These are phyloP conservation scores for Zizania palustris DNA, from an alignment of 202 grass and related monocot genomes.

Conservation along the genomic window DNA sequence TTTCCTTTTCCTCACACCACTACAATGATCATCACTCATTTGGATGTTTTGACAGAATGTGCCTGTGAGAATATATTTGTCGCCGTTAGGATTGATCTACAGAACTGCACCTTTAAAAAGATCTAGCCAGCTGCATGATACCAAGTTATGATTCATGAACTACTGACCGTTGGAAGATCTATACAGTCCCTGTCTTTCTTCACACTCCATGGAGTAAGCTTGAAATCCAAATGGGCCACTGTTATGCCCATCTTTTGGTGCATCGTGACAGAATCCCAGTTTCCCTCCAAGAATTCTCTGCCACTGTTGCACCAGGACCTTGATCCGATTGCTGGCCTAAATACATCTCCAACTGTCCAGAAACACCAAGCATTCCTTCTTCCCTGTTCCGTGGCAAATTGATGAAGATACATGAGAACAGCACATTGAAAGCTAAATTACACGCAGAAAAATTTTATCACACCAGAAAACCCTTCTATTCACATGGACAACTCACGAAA, in stretches of 20 bases:
- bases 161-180: slow-evolving; percentile 57
- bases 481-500: slow-evolving; percentile 37
- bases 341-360: slow-evolving; percentile 46
- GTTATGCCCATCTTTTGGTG: slow-evolving; percentile 61
- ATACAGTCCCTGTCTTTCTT: slow-evolving; percentile 48
- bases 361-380: slow-evolving; percentile 36
- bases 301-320: slow-evolving; percentile 39
- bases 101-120: slow-evolving; percentile 16
- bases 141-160: background rate
- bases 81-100: slow-evolving; percentile 28
- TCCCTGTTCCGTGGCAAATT: slow-evolving; percentile 39
- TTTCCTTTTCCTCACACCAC: slow-evolving; percentile 64
- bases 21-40: slow-evolving; percentile 55
- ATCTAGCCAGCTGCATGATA: background rate
- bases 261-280: slow-evolving; percentile 60
- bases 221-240: slow-evolving; percentile 53
- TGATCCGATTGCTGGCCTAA: slow-evolving; percentile 59
- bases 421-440: slow-evolving; percentile 6
- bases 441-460: slow-evolving; percentile 19
- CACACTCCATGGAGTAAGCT: slow-evolving; percentile 52
- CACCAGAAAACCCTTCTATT: slow-evolving; percentile 8
- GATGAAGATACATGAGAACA: slow-evolving; percentile 33
- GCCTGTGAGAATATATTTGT: slow-evolving; percentile 11
- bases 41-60: slow-evolving; percentile 54
- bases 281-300: slow-evolving; percentile 54